A percentile compares a stretch with the other conserved stretches of the same genome.
Conservation (phyloP, 441 rosid species). For the Adansonia grandidieri region DNA sequence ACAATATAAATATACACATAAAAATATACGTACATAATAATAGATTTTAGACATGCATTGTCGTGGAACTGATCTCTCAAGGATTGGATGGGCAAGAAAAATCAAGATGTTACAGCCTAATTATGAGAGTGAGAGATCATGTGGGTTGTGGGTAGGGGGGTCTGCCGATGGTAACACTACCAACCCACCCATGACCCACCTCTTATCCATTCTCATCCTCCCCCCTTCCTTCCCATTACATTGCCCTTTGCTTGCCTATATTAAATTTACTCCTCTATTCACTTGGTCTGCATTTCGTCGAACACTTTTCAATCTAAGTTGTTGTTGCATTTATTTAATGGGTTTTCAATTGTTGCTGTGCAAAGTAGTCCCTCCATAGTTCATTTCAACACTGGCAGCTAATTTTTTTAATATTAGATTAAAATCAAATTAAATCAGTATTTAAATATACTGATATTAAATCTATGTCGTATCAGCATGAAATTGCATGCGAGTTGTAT, state of each 20-base stretch:
- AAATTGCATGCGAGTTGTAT: too few species aligned
- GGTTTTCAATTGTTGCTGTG: not conserved
- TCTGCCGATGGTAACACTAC: conserved; percentile 19
- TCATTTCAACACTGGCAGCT: not conserved
- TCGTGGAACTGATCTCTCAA: conserved; percentile 22
- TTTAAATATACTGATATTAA: too few species aligned
- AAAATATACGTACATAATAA: too few species aligned
- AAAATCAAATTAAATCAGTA: too few species aligned
- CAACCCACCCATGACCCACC: not conserved
- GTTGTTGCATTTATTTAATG: not conserved
- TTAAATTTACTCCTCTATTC: not conserved
- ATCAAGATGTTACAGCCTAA: conserved; percentile 27
- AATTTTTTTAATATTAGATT: not conserved
- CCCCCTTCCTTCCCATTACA: not conserved
- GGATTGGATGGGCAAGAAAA: conserved; percentile 22
- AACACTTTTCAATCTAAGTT: not conserved
- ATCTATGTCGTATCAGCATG: not conserved
- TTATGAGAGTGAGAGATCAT: conserved; percentile 44
- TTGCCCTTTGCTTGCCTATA: too few species aligned
- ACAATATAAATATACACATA: too few species aligned
- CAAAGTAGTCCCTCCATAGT: not conserved
- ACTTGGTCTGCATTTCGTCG: not conserved
- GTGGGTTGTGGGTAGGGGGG: conserved; percentile 33
- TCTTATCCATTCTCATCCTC: not conserved
- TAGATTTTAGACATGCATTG: too few species aligned